Percentiles rank a stretch among this genome's conserved stretches.
These are phyloP conservation scores for Colletotrichum simmondsii DNA, from an alignment of 2,329 filamentous ascomycete genomes.

Conservation along the genomic window DNA sequence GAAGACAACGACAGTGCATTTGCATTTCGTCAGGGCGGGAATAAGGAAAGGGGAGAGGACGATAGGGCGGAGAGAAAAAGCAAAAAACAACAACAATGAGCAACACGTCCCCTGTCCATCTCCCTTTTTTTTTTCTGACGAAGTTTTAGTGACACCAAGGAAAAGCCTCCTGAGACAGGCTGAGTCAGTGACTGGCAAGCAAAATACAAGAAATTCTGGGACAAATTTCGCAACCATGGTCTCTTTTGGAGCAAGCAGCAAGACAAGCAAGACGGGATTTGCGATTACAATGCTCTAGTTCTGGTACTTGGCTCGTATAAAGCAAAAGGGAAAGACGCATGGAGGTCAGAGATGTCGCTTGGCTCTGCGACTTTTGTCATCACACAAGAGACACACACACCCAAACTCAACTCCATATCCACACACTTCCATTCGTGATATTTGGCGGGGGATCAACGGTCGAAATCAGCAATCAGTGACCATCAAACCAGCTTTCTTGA, in stretches of 20 bases:
- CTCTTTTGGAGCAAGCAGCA: conserved; percentile 4
- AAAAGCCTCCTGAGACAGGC: conserved; percentile 13
- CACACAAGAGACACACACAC: not conserved
- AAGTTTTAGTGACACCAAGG: not conserved
- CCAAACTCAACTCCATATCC: not conserved
- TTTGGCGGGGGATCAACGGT: not conserved
- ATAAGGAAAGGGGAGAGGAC: not conserved
- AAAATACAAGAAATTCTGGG: conserved; percentile 2
- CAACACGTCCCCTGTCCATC: not conserved
- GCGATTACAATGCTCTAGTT: no score
- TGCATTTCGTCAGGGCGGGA: not conserved
- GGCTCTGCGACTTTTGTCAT: not conserved
- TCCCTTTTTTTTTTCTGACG: not conserved
- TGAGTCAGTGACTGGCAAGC: conserved; percentile 20
- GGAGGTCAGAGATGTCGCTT: not conserved
- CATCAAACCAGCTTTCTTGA: not conserved
- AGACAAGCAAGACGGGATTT: not conserved
- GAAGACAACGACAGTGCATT: not conserved
- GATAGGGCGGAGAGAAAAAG: not conserved
- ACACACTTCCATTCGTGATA: not conserved
- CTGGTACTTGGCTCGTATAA: not conserved
- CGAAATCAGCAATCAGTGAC: not conserved
- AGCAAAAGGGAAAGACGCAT: not conserved
- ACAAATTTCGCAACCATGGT: conserved; percentile 26
- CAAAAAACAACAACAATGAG: not conserved